Base-by-base conservation (phyloP, 805 yeast genomes). In the Spathaspora girioi region DNA sequence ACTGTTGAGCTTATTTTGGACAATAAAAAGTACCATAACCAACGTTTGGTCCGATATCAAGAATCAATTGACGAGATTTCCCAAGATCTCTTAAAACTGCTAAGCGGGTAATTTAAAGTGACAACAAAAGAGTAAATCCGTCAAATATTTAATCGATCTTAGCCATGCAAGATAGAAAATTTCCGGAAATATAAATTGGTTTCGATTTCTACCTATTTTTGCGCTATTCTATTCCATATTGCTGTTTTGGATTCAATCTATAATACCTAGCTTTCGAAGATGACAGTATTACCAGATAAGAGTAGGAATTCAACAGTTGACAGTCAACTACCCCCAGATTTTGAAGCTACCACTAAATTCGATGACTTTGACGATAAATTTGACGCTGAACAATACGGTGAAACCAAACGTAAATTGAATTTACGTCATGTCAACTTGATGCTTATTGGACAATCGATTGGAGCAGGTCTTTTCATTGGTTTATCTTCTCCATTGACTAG, bases 401-500 rank as follows among this genome's bases (percentile, higher is more conserved):
- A 56, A 32, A 69, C 71, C 8, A 55, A 67, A 49, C 58, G 75
- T 52, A 56, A 60, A 43, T 55, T 69, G 43, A 54, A 56, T 2
- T 56, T 67, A 3, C 61, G 74, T 41, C 75, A 70, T 55, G 67
- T 70, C 11, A 59, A 67, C 20, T 59, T 70, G 51, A 66, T 70
- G 66, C 61, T 67, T 41, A 67, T 70, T 48, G 73, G 75, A 18
- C 70, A 65, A 50, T 52, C 62, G 49, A 63, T 71, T 32, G 76
- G 76, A 11, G 62, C 70, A 2, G 76, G 75, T 23, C 57, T 71
- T 35, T 70, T 64, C 54, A 59, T 70, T 26, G 73, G 73, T 8
- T 52, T 70, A 38, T 55, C 64, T 20, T 44, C 62, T 2, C 72
- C 73, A 3, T 63, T 70, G 46, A 61, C 59, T 52, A 60, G 62